Base-by-base conservation (phyloP, 305 asterid genomes). In the Euphrasia arctica region DNA sequence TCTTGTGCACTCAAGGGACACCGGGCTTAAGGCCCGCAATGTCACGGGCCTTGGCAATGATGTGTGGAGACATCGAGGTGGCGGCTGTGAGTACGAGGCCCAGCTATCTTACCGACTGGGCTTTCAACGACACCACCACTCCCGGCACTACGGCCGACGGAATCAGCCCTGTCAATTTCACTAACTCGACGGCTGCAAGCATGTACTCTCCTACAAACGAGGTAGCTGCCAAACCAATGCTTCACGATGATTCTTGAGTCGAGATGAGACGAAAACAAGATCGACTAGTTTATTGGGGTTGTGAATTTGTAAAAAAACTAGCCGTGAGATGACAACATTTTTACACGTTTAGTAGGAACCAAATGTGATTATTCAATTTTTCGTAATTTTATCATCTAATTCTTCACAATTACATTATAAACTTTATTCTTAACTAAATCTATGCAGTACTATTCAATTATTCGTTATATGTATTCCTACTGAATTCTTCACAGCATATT, bases 41-140 rank as follows among this genome's bases (percentile, higher is more conserved):
- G 94, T 83, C 94, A 3, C 83, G 90, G 2, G 94, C 65, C 22
- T 82, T 79, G 76, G 85, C 90, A 43, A 83, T 86, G 95, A 82
- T 82, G 25, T 71, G 72, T 42, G 88, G 90, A 39, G 91, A 86
- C 22, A 58, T 69, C 8, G 85, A 78, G 71, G 77, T 82, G 18
- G 69, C 82, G 8, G 2, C 60, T 0, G 81, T 68, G 1, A 68
- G 78, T 42, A 65, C 88, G 10, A 69, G 70, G 66, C 89, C 87
- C 4, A 81, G 83, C 15, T 87, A 84, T 70, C 74, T 87, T 58
- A 78, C 84, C 5, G 87, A 80, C 45, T 87, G 88, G 88, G 81
- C 29, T 1, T 52, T 52, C 8, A 52, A 52, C 58, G 58, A 52
- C 58, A 7, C 32, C 9, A 52, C 58, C 6, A 49, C 55, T 14